Conservation (phyloP, 495 filamentous ascomycete genomes). For the Tuber magnatum region DNA sequence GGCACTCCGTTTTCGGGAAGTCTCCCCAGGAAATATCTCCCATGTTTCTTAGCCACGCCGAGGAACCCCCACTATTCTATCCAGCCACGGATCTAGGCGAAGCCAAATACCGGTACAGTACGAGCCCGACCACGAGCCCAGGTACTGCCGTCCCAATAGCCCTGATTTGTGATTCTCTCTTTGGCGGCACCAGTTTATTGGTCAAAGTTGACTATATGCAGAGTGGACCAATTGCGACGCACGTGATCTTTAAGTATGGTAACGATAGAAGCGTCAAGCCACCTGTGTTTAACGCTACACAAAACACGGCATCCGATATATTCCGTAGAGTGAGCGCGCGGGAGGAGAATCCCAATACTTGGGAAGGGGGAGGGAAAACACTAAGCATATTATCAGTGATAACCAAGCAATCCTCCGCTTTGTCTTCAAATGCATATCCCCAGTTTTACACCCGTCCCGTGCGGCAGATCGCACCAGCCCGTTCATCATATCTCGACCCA, state of each 20-base stretch:
- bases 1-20: conserved; percentile 38
- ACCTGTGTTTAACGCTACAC: conserved; percentile 38
- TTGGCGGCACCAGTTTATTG: conserved; percentile 40
- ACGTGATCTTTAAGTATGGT: conserved; percentile 40
- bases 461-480: conserved; percentile 42
- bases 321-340: conserved; percentile 20
- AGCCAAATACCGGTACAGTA: conserved; percentile 43
- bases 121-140: conserved; percentile 48
- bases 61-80: conserved; percentile 44
- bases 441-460: conserved; percentile 36
- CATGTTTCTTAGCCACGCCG: conserved; percentile 35
- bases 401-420: conserved; percentile 42
- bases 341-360: not conserved
- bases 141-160: conserved; percentile 43
- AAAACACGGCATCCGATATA: conserved; percentile 44
- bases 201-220: conserved; percentile 44
- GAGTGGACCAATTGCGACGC: conserved; percentile 41
- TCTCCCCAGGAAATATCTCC: conserved; percentile 43
- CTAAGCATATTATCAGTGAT: conserved; percentile 48
- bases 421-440: conserved; percentile 6
- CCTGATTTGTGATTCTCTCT: conserved; percentile 43
- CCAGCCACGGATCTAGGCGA: conserved; percentile 45
- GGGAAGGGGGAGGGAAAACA: not conserved
- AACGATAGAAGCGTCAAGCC: conserved; percentile 33
- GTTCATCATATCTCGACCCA: conserved; percentile 41